Percentiles rank a stretch among this genome's conserved stretches.
Conservation (phyloP, 1,139 yeast species). For the Yamadazyma friedrichii region DNA sequence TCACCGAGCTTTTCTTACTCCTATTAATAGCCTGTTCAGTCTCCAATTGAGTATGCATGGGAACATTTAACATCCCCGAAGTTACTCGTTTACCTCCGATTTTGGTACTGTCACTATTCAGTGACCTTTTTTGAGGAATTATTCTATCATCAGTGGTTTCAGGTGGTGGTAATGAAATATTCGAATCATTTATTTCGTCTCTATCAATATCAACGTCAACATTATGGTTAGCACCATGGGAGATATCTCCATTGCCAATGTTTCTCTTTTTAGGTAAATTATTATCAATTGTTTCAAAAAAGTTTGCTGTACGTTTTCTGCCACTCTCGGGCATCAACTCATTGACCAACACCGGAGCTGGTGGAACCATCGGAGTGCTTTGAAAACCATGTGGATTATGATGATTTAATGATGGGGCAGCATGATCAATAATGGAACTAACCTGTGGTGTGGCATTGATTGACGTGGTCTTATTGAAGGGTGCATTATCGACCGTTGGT, state of each 20-base stretch:
- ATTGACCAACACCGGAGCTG: conserved; percentile 22
- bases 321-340: conserved; percentile 19
- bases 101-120: conserved; percentile 8
- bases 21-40: conserved; percentile 17
- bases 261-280: conserved; percentile 24
- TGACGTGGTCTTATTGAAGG: conserved; percentile 2
- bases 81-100: conserved; percentile 44
- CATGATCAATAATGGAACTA: neutral
- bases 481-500: conserved; percentile 3
- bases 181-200: neutral
- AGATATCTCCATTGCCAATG: neutral
- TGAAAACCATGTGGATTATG: conserved; percentile 9
- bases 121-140: conserved; percentile 27
- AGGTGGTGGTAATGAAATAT: conserved; percentile 37
- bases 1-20: conserved; percentile 5
- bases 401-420: neutral
- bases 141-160: conserved; percentile 19
- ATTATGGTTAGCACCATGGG: neutral
- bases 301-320: conserved; percentile 24
- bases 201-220: neutral
- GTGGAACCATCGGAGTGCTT: conserved; percentile 22
- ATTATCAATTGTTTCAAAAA: conserved; percentile 27
- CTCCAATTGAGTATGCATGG: conserved; percentile 25
- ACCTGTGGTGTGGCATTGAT: conserved; percentile 1
- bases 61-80: conserved; percentile 60